A percentile compares a stretch with the other conserved stretches of the same genome.
phyloP scores from a whole-genome alignment of 345 rosid species.

The Turnera subulata region DNA sequence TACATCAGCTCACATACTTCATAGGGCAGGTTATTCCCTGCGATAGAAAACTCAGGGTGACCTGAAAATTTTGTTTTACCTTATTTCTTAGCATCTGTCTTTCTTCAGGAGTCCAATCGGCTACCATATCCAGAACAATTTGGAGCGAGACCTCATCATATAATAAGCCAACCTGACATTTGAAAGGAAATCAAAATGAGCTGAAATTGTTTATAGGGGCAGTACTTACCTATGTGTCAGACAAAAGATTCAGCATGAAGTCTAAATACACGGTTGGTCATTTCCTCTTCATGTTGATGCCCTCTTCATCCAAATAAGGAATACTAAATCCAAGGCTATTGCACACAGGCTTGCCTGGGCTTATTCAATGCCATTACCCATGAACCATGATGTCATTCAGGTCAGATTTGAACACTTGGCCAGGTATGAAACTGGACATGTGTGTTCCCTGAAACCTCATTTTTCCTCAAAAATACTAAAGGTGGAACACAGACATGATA shows the following conservation, averaged over 20 bases:
- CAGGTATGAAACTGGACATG: no score
- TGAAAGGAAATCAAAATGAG: slow-evolving; percentile 16
- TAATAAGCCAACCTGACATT: slow-evolving; percentile 76
- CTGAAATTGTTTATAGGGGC: neutral
- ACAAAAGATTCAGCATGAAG: neutral
- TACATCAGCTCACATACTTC: no score
- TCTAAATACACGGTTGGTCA: neutral
- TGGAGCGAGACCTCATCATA: slow-evolving; percentile 87
- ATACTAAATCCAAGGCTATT: neutral
- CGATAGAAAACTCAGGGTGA: no score
- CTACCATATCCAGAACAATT: slow-evolving; percentile 63
- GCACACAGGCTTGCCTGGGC: no score
- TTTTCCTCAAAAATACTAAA: no score
- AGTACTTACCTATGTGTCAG: neutral
- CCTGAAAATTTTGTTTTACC: slow-evolving; percentile 34
- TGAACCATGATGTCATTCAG: no score
- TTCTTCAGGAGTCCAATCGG: slow-evolving; percentile 93
- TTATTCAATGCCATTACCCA: no score
- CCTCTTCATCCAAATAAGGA: slow-evolving; percentile 9
- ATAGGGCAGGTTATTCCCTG: neutral
- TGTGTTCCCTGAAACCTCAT: no score
- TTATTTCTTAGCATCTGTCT: slow-evolving; percentile 83
- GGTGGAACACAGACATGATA: no score
- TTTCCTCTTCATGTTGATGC: neutral
- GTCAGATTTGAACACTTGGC: no score